phyloP scores from a whole-genome alignment of 2,329 filamentous ascomycete species.

The Fusarium albosuccineum region DNA sequence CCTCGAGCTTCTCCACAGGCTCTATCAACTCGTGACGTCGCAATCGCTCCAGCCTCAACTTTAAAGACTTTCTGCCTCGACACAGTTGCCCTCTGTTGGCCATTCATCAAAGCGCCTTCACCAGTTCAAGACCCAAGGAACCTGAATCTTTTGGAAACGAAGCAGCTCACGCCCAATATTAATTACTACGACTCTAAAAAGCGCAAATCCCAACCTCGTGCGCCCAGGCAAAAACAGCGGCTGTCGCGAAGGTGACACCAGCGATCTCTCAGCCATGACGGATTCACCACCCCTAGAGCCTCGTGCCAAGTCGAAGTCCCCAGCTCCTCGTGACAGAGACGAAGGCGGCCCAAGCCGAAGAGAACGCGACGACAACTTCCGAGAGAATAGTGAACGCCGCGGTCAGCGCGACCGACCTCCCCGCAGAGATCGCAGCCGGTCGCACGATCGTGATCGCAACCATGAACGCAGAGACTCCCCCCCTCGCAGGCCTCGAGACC shows the following conservation, averaged over 20 bases:
- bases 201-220: background rate
- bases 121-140: background rate
- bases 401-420: constrained; percentile 7
- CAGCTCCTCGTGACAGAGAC: constrained; percentile 21
- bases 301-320: constrained; percentile 34
- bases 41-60: constrained; percentile 14
- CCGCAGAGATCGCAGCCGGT: constrained; percentile 29
- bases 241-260: background rate
- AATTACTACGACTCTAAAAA: background rate
- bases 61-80: constrained; percentile 7
- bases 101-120: background rate
- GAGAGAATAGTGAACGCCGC: constrained; percentile 22
- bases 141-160: background rate
- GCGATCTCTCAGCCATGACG: constrained; percentile 22
- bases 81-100: background rate
- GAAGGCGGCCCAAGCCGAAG: constrained; percentile 5
- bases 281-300: constrained; percentile 35
- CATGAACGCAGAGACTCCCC: constrained; percentile 34
- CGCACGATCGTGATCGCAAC: constrained; percentile 27
- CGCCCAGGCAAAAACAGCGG: background rate
- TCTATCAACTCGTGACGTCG: constrained; percentile 25
- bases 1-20: constrained; percentile 2
- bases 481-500: constrained; percentile 38
- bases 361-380: constrained; percentile 11
- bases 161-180: background rate